Base-by-base conservation (phyloP, 2,329 filamentous ascomycete genomes). In the Xylaria sp. region DNA sequence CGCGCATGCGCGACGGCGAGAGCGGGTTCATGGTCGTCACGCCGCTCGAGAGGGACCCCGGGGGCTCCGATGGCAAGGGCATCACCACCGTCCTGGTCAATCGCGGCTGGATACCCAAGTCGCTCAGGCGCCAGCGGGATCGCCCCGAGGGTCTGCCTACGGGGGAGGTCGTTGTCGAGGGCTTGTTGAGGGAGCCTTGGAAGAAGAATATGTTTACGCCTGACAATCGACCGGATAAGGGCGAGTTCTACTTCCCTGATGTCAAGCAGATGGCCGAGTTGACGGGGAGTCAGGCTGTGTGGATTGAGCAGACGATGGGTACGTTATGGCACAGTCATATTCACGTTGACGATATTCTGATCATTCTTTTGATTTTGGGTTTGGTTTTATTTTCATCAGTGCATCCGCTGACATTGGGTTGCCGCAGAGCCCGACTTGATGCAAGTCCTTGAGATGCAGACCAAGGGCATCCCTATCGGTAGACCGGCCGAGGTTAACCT, bases 171-270 rank as follows among this genome's bases (percentile, higher is more conserved):
- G 87, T 86, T 0, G 89, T 99, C 2, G 90, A 97, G 80, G 96
- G 96, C 0, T 75, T 99, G 77, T 78, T 99, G 77, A 82, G 96
- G 66, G 89, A 96, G 81, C 95, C 95, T 9, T 97, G 93, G 88
- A 96, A 97, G 86, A 97, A 95, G 85, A 99, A 99, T 79, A 91
- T 94, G 87, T 99, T 99, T 79, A 99, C 96, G 63, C 96, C 96
- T 0, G 89, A 92, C 0, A 99, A 99, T 74, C 84, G 88, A 73
- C 95, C 95, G 0, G 90, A 94, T 72, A 89, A 89, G 76, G 88
- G 90, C 66, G 90, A 94, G 79, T 99, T 96, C 78, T 97, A 97
- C 81, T 99, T 99, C 76, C 95, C 96, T 0, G 95, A 97, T 79
- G 93, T 99, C 27, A 80, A 86, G 74, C 89, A 97, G 84, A 99